Base-by-base conservation (phyloP, 495 filamentous ascomycete genomes). In the Bacidia gigantensis region DNA sequence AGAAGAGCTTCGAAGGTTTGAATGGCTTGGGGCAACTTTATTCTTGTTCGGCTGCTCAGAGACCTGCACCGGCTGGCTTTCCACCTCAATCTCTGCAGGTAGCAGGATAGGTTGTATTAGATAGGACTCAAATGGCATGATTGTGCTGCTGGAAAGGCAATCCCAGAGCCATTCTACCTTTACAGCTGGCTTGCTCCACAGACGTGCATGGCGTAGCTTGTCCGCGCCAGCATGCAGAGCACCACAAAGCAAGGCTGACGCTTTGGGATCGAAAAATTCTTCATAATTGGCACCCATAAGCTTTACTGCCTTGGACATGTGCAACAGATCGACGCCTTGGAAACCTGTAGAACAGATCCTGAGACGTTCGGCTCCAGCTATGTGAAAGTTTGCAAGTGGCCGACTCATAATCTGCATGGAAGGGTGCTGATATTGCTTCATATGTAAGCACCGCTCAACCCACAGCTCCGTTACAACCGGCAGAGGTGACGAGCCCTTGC, bases 401-500 rank as follows among this genome's bases (percentile, higher is more conserved):
- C 74, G 81, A 54, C 83, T 86, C 22, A 86, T 76, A 50, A 86
- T 72, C 62, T 90, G 75, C 0, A 78, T 72, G 46, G 68, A 64
- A n/a, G 89, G 87, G 10, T 81, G 70, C 32, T 87, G 76, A 51
- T 88, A 74, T 9, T 64, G 69, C 59, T 85, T 87, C 14, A 79
- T 74, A 59, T 87, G 77, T 26, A 97, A 67, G 63, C 90, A 97
- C 41, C 79, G 74, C 66, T 98, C 92, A 35, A 97, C 72, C 81
- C 90, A 98, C 74, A 89, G 92, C 57, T 95, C 86, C 10, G 87
- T 96, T 35, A 94, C 83, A 41, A 81, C 64, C 29, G 67, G 65
- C 50, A 69, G 67, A 51, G 65, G 69, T 29, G 72, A 70, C 3
- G 67, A 66, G 56, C 64, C 62, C 47, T 71, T 69, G 53, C 69